These are phyloP conservation scores for Solanum etuberosum DNA, from an alignment of 257 asterid species.

Conservation along the genomic window DNA sequence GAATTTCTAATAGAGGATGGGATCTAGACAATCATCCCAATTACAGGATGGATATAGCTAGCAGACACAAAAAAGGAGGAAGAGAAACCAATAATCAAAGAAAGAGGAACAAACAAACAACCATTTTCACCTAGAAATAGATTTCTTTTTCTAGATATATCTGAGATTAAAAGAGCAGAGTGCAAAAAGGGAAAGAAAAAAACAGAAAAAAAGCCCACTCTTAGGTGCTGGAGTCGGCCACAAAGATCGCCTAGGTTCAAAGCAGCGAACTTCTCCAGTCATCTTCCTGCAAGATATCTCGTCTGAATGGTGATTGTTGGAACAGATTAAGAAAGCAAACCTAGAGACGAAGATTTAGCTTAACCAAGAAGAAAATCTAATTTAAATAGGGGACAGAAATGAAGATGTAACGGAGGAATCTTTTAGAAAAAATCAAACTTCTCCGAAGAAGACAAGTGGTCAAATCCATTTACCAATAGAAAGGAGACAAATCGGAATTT, in stretches of 20 bases:
- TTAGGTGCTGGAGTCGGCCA: not conserved
- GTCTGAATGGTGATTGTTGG: not conserved
- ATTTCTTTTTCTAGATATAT: not conserved
- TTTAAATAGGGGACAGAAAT: not conserved
- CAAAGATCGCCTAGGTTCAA: not conserved
- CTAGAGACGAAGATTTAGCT: not conserved
- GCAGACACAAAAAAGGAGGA: not conserved
- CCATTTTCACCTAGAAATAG: not conserved
- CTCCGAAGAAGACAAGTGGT: not conserved
- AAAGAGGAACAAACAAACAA: not conserved
- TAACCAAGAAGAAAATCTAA: not conserved
- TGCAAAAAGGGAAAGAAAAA: not conserved
- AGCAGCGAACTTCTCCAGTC: slow-evolving; percentile 1
- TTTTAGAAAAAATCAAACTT: not conserved
- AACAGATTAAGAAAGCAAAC: not conserved
- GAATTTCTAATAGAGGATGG: not conserved
- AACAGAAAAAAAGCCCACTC: not conserved
- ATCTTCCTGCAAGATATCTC: not conserved
- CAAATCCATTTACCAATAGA: not conserved
- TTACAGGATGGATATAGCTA: not conserved
- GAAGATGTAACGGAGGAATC: not conserved
- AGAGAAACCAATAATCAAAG: not conserved
- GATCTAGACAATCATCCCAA: not conserved
- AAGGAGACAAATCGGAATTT: not conserved
- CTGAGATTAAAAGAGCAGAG: not conserved